Percentiles rank a stretch among this genome's conserved stretches.
Conservation (phyloP, 2,329 filamentous ascomycete genomes). For the Rhynchosporium secalis region DNA sequence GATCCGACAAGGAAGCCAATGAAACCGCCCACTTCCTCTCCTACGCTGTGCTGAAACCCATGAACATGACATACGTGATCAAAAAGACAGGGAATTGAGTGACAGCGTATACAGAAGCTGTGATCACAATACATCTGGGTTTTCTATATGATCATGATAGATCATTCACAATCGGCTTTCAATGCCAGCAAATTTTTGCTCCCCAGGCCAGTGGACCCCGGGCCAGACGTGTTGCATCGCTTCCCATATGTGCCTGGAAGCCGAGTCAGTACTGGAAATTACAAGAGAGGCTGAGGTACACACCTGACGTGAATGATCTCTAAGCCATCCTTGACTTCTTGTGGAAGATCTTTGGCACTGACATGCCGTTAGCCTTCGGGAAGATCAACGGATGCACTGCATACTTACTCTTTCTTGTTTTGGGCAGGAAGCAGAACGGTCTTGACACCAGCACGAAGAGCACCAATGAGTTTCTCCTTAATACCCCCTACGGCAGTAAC, state of each 20-base stretch:
- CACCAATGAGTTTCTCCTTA: constrained; percentile 97
- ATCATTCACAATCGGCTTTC: constrained; percentile 72
- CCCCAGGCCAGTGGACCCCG: constrained; percentile 78
- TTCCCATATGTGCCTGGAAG: constrained; percentile 83
- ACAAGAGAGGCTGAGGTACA: constrained; percentile 41
- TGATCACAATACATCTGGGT: neutral
- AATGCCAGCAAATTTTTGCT: constrained; percentile 66
- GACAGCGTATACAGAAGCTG: neutral
- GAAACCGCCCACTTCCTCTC: neutral
- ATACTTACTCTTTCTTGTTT: constrained; percentile 75
- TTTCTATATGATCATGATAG: neutral
- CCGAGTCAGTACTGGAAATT: constrained; percentile 24
- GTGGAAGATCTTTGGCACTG: constrained; percentile 76
- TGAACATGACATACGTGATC: neutral
- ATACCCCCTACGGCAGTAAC: constrained; percentile 96
- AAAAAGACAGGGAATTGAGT: too few species aligned
- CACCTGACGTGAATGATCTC: constrained; percentile 89
- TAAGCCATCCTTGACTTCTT: constrained; percentile 83
- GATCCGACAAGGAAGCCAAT: constrained; percentile 13
- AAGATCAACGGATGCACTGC: constrained; percentile 2
- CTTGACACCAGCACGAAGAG: constrained; percentile 89
- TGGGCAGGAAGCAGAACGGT: constrained; percentile 84
- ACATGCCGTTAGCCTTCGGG: constrained; percentile 22
- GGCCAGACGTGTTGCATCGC: constrained; percentile 91
- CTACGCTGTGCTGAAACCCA: constrained; percentile 2